A percentile compares a stretch with the other conserved stretches of the same genome.
These are phyloP conservation scores for Panicum miliaceum DNA, from an alignment of 176 grass and related monocot species.

Conservation along the genomic window DNA sequence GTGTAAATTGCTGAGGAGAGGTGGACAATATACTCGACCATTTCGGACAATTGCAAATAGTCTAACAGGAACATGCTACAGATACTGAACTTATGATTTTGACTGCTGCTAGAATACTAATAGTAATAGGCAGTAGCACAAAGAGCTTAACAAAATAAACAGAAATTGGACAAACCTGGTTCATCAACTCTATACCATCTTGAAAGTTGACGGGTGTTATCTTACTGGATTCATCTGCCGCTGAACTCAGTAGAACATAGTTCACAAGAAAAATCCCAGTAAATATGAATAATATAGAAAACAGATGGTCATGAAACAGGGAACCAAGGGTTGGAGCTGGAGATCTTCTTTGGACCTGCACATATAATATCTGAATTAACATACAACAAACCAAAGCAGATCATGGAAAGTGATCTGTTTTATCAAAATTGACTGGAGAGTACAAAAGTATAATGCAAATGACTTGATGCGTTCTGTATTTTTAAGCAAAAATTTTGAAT, in stretches of 20 bases:
- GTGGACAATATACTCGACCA: background rate
- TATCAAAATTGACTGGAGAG: background rate
- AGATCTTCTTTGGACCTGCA: constrained; percentile 69
- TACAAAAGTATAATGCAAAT: background rate
- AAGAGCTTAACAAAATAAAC: background rate
- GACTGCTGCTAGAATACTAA: background rate
- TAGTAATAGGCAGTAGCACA: background rate
- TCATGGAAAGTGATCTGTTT: background rate
- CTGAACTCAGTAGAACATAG: constrained; percentile 73
- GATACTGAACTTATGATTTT: background rate
- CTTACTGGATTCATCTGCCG: constrained; percentile 64
- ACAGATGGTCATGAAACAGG: constrained; percentile 85
- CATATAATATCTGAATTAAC: constrained; percentile 40
- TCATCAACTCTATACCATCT: constrained; percentile 70
- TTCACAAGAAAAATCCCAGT: constrained; percentile 84
- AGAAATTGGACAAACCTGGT: constrained; percentile 61
- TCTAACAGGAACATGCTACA: background rate
- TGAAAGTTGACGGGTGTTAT: constrained; percentile 48
- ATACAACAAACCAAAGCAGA: background rate
- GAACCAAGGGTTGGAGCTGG: constrained; percentile 41
- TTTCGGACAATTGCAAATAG: background rate
- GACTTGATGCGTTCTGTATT: background rate
- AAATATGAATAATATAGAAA: constrained; percentile 76
- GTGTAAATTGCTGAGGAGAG: background rate
- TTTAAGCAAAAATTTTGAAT: background rate